Conservation (phyloP, 345 rosid species). For the Camelina laxa region DNA sequence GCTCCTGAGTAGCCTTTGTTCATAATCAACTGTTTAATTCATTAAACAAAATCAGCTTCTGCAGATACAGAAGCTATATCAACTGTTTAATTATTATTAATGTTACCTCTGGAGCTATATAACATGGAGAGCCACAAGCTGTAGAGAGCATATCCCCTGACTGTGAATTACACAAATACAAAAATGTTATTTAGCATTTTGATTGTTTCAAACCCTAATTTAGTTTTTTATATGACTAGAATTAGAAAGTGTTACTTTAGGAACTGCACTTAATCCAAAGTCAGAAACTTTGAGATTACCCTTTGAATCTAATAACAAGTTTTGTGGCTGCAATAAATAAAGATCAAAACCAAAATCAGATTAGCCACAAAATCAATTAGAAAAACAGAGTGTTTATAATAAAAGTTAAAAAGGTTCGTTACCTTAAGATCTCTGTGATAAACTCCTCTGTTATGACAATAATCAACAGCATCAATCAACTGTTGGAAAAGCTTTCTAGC, state of each 20-base stretch:
- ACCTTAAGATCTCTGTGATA: constrained; percentile 94
- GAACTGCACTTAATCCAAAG: constrained; percentile 79
- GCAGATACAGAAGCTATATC: too few relatives aligned
- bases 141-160: constrained; percentile 83
- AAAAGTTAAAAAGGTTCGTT: not conserved
- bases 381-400: not conserved
- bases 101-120: constrained; percentile 91
- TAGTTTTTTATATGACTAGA: constrained; percentile 19
- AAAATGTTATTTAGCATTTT: constrained; percentile 18
- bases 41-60: constrained; percentile 25
- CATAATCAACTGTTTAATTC: constrained; percentile 62
- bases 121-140: constrained; percentile 93
- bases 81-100: not conserved
- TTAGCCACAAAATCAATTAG: not conserved
- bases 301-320: constrained; percentile 69
- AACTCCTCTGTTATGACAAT: constrained; percentile 87
- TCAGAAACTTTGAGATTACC: constrained; percentile 91
- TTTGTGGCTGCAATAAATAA: constrained; percentile 69
- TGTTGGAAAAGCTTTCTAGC: constrained; percentile 87
- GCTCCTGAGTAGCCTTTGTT: constrained; percentile 83
- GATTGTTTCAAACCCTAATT: constrained; percentile 11
- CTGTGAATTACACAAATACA: constrained; percentile 44
- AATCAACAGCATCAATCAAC: constrained; percentile 81
- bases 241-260: constrained; percentile 51
- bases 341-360: constrained; percentile 25